Evolutionary conservation across 495 filamentous ascomycete species (phyloP).

Genomic region (Aspergillus nanangensis): DNA sequence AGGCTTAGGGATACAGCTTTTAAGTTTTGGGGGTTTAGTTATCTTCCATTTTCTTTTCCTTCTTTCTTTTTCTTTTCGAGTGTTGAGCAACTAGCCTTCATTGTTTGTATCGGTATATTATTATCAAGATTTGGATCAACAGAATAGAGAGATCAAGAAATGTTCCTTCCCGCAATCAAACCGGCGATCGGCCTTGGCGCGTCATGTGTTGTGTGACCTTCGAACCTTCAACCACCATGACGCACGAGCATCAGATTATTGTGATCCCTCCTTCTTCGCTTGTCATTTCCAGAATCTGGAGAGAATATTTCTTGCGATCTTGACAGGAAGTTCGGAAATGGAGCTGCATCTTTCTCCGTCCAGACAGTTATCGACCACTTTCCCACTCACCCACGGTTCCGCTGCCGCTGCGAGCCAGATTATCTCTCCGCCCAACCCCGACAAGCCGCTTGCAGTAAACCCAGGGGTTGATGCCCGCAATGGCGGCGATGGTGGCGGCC

Average conservation of each 20-base stretch:
- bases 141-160: not conserved
- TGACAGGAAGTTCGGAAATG: no score
- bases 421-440: conserved; percentile 8
- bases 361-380: conserved; percentile 15
- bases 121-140: no score
- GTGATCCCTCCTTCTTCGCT: no score
- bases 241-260: no score
- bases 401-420: conserved; percentile 10
- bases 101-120: not conserved
- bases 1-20: not conserved
- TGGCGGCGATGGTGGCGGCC: not conserved
- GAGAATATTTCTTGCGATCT: no score
- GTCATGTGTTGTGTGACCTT: not conserved
- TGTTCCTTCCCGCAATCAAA: not conserved
- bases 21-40: no score
- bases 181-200: conserved; percentile 5
- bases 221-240: no score
- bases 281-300: no score
- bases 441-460: conserved; percentile 16
- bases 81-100: no score
- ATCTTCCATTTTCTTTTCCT: no score
- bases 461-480: conserved; percentile 5
- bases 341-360: conserved; percentile 9
- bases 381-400: conserved; percentile 27
- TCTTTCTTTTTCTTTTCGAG: no score